These are phyloP conservation scores for Sugiyamaella castrensis DNA, from an alignment of 1,139 yeast species.

Conservation along the genomic window DNA sequence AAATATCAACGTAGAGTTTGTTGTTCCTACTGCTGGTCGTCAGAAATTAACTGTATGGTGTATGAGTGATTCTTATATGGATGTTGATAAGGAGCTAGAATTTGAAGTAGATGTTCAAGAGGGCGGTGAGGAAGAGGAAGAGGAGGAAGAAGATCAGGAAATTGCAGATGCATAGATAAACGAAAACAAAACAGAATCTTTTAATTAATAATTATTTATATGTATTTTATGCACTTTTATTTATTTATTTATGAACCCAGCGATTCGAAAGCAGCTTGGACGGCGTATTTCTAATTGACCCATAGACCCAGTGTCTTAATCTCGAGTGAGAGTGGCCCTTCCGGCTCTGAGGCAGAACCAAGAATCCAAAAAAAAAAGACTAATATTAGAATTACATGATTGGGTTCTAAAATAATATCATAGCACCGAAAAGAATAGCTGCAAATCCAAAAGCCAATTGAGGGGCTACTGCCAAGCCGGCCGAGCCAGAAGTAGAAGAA, in stretches of 20 bases:
- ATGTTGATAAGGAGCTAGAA: slow-evolving; percentile 78
- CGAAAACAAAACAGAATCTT: too few species aligned
- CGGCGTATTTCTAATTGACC: too few species aligned
- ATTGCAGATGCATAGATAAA: too few species aligned
- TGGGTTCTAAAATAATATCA: neutral
- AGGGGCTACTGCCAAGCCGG: slow-evolving; percentile 6
- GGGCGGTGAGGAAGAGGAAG: slow-evolving; percentile 18
- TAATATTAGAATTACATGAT: too few species aligned
- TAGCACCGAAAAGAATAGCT: neutral
- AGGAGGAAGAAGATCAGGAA: slow-evolving; percentile 5
- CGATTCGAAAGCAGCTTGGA: too few species aligned
- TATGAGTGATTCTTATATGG: slow-evolving; percentile 85
- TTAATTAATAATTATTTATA: too few species aligned
- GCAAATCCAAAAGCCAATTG: slow-evolving; percentile 1
- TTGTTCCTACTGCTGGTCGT: slow-evolving; percentile 58
- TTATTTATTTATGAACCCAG: too few species aligned
- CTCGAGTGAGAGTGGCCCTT: too few species aligned
- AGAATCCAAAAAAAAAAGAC: too few species aligned
- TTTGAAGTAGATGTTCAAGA: slow-evolving; percentile 49
- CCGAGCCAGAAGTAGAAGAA: slow-evolving; percentile 2
- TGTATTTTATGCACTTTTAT: too few species aligned
- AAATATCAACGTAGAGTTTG: slow-evolving; percentile 52
- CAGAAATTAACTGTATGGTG: slow-evolving; percentile 73
- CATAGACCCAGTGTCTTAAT: too few species aligned
- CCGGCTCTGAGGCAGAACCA: too few species aligned